A percentile compares a stretch with the other conserved stretches of the same genome.
phyloP scores from a whole-genome alignment of 768 basidiomycete genomes.

The Auriscalpium orientale region DNA sequence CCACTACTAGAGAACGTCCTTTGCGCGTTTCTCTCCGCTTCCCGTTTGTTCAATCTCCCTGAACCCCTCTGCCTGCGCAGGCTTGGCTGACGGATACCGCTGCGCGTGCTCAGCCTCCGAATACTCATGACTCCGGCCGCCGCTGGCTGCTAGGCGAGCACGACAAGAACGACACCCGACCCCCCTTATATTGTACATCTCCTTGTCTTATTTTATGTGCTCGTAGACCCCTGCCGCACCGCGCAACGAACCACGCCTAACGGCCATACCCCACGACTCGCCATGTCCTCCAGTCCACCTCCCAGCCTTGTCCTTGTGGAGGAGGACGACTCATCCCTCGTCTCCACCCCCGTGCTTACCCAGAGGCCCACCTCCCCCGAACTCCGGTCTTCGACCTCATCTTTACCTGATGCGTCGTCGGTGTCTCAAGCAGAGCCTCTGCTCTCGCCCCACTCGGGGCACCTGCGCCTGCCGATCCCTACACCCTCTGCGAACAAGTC shows the following conservation, averaged over 20 bases:
- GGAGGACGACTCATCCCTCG: conserved; percentile 12
- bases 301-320: conserved; percentile 5
- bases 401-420: background rate
- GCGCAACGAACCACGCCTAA: background rate
- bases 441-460: background rate
- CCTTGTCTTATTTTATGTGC: background rate
- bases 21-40: too few species aligned
- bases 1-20: too few species aligned
- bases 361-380: conserved; percentile 1
- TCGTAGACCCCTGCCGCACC: background rate
- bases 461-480: conserved; percentile 16
- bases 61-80: too few species aligned
- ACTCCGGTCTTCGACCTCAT: background rate
- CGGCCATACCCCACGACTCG: background rate
- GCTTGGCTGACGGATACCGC: too few species aligned
- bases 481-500: conserved; percentile 15
- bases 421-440: background rate
- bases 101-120: too few species aligned
- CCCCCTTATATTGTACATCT: too few species aligned
- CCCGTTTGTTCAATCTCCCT: too few species aligned
- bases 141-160: too few species aligned
- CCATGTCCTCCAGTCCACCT: conserved; percentile 3
- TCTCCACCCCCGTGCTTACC: conserved; percentile 11
- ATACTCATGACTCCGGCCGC: too few species aligned
- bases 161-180: too few species aligned